Evolutionary conservation across 2,329 filamentous ascomycete species (phyloP), one percentile per base, ranked within the genome.

Genomic region (Allantophomopsis cytisporea): DNA sequence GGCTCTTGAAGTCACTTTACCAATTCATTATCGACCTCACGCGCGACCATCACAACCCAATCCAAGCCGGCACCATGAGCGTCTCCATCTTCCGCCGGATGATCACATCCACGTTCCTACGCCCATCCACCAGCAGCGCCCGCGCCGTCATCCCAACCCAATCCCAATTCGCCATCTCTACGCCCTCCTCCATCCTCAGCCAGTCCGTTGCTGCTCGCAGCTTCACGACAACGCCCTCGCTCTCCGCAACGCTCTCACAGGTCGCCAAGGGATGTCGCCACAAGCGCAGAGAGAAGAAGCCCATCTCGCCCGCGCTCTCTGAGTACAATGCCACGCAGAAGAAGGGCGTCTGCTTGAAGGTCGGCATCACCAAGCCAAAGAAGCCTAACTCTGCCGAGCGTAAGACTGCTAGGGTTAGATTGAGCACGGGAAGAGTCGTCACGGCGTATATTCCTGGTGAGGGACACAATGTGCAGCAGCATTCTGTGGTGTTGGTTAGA

Each of bases 391-490:
- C 91, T 20, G 91, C 88, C 41, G 87, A 96, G 70, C 73, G 91
- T 47, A 98, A 98, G 69, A 91, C 86, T 42, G 89, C 89, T 2
- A 85, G 89, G 68, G 81, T 98, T 15, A 72, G 88, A 50, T 67
- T 98, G 57, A 91, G 83, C 43, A 88, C 76, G 47, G 91, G 91
- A 40, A 85, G 79, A 56, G 73, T 93, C 43, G 71, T 98, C 46
- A 94, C 86, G 43, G 85, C 84, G 18, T 96, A 95, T 66, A 95
- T 98, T 55, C 87, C 88, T 28, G 91, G 91, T 39, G 89, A 96
- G 73, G 89, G 91, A 37, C 91, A 98, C 65, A 98, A 96, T 62
- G 88, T 96, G 49, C 89, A 96, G 70, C 91, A 96, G 71, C 93
- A 98, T 69, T 93, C 83, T 53, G 91, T 98, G 36, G 91, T 98